Conservation (phyloP, 2,329 filamentous ascomycete species). For the Emmonsiellopsis sp. region DNA sequence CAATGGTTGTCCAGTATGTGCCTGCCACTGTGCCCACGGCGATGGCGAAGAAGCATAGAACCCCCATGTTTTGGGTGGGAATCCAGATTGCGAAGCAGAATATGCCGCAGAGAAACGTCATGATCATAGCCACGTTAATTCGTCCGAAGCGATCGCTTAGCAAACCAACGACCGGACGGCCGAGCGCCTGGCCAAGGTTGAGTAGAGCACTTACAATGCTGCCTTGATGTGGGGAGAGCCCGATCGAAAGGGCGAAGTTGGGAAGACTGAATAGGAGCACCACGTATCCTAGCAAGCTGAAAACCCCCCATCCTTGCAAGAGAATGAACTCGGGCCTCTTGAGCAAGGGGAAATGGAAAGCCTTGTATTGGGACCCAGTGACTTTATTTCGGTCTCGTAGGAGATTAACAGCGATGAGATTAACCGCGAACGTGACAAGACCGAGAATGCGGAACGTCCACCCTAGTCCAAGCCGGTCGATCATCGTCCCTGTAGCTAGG, state of each 20-base stretch:
- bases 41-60: constrained; percentile 51
- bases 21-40: constrained; percentile 50
- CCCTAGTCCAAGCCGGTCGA: constrained; percentile 44
- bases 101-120: constrained; percentile 47
- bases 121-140: constrained; percentile 51
- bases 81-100: constrained; percentile 55
- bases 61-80: constrained; percentile 47
- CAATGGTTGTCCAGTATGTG: constrained; percentile 50
- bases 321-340: constrained; percentile 46
- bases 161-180: constrained; percentile 52
- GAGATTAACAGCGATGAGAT: constrained; percentile 44
- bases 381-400: constrained; percentile 50
- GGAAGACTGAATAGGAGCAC: constrained; percentile 55
- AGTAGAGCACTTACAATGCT: constrained; percentile 52
- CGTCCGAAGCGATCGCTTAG: constrained; percentile 52
- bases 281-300: constrained; percentile 57
- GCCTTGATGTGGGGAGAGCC: constrained; percentile 50
- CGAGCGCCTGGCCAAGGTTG: constrained; percentile 51
- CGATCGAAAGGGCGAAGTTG: constrained; percentile 51
- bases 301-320: constrained; percentile 49
- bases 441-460: constrained; percentile 56
- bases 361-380: constrained; percentile 42
- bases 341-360: constrained; percentile 46
- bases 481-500: constrained; percentile 49
- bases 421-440: constrained; percentile 44